Evolutionary conservation across 768 basidiomycete genomes (phyloP), one percentile per base, ranked within the genome.

Genomic region (Lentinula detonsa): DNA sequence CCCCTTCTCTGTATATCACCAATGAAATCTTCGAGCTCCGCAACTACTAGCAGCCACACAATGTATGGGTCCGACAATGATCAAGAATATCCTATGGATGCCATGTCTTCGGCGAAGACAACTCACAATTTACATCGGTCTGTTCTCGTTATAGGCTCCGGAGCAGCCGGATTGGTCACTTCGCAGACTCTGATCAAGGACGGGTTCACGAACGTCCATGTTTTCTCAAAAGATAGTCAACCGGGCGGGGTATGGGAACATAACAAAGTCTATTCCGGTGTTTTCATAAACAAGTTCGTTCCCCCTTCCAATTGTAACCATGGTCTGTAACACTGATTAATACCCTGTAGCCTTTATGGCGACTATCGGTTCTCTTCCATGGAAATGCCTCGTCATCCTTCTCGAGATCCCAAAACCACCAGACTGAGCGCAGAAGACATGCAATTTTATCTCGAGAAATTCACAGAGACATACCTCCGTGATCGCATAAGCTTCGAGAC

Each of bases 191-290:
- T 87, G 5, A 66, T 81, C 15, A 73, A 75, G 45, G 87, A 88
- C 58, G 85, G 85, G 0, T 87, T 87, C 68, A 70, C 68, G 5
- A 65, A 79, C 43, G 78, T 89, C 1, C 77, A 81, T 39, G 65
- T 89, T 8, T 67, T 88, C 34, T 81, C 85, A 18, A 74, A 80
- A 21, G 86, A 88, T 67, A 71, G 67, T 21, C 74, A 78, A 2
- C 74, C 76, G 2, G 86, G 87, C 21, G 87, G 87, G 1, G 80
- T 83, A 1, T 87, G 86, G 87, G 74, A 78, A 5, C 72, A 68
- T n/a, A 76, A 78, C 11, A 74, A 84, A 4, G 71, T 86, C 0
- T 87, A 87, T 69, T 79, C 83, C 1, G 81, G 81, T 3, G 69
- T 88, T 4, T 68, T 71, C 1, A 75, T 85, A 16, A 88, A 89